These are phyloP conservation scores for Onygena corvina DNA, from an alignment of 2,329 filamentous ascomycete species.

Conservation along the genomic window DNA sequence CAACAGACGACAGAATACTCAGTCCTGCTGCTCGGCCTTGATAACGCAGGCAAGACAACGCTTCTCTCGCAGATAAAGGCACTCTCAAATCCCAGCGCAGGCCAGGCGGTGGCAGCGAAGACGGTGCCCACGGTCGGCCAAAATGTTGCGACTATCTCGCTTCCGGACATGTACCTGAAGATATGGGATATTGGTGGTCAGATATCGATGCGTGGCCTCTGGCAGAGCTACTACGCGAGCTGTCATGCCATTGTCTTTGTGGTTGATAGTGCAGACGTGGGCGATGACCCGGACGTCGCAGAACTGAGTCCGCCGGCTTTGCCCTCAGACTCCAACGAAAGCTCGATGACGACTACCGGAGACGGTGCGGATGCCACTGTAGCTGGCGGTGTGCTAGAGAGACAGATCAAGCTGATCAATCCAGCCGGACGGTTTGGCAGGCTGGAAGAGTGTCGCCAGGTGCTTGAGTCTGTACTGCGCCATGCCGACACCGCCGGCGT, in stretches of 20 bases:
- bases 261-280: conserved; percentile 87
- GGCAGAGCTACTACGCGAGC: conserved; percentile 89
- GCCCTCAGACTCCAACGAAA: conserved; percentile 13
- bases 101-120: conserved; percentile 53
- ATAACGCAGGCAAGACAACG: conserved; percentile 97
- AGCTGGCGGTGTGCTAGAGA: conserved; percentile 16
- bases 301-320: conserved; percentile 23
- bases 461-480: conserved; percentile 80
- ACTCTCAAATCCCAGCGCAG: conserved; percentile 45
- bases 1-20: conserved; percentile 63
- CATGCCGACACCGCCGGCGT: conserved; percentile 82
- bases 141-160: conserved; percentile 81
- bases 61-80: conserved; percentile 94
- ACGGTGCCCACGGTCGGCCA: conserved; percentile 96
- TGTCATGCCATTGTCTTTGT: conserved; percentile 98
- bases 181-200: conserved; percentile 98
- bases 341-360: neutral
- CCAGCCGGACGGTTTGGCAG: conserved; percentile 37
- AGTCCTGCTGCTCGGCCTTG: conserved; percentile 87
- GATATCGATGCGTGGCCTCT: conserved; percentile 73
- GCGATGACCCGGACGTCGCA: conserved; percentile 59
- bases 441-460: conserved; percentile 75
- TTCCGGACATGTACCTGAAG: conserved; percentile 93
- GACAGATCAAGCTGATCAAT: conserved; percentile 28
- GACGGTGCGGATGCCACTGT: conserved; percentile 9